Evolutionary conservation across 768 basidiomycete species (phyloP).

Genomic region (Macrolepiota fuliginosa): DNA sequence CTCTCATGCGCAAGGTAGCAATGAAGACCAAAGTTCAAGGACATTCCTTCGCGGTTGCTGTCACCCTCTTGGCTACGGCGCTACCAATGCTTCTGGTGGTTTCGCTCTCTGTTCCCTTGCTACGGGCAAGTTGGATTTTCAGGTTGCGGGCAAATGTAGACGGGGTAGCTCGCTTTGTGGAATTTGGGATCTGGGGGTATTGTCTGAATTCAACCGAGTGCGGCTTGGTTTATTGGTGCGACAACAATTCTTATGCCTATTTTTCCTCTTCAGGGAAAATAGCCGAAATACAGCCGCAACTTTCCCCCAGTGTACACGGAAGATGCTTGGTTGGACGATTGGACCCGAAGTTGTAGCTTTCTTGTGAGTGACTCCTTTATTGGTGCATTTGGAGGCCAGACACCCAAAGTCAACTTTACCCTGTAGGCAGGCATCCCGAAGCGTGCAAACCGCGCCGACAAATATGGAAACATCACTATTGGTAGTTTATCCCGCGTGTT

Average conservation of each 20-base stretch:
- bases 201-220: background rate
- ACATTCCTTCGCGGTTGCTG: background rate
- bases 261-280: background rate
- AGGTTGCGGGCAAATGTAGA: slow-evolving; percentile 2
- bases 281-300: background rate
- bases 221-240: background rate
- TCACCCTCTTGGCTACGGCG: background rate
- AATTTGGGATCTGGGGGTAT: slow-evolving; percentile 12
- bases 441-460: background rate
- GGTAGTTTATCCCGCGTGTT: background rate
- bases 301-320: background rate
- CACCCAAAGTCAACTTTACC: no score
- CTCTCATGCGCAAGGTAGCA: background rate
- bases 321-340: slow-evolving; percentile 1
- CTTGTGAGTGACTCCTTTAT: background rate
- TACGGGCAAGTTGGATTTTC: background rate
- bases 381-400: no score
- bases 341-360: background rate
- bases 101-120: slow-evolving; percentile 1
- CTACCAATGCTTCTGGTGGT: background rate
- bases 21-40: background rate
- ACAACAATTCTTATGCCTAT: no score
- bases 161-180: background rate
- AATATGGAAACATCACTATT: background rate
- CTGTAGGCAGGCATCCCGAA: background rate